phyloP scores from a whole-genome alignment of 1,139 yeast genomes.

The Wickerhamomyces sp. region DNA sequence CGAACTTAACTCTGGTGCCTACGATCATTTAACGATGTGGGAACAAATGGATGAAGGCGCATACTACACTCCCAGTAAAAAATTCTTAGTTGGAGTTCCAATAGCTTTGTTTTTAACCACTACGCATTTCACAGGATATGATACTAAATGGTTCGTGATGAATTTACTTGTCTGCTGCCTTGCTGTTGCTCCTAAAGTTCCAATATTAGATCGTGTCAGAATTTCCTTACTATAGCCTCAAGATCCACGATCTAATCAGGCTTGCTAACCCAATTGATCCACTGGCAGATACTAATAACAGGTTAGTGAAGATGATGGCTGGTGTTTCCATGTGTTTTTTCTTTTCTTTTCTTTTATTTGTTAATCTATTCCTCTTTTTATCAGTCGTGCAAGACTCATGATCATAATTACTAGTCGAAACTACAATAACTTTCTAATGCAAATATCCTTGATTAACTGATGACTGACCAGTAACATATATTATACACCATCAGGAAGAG shows the following conservation, averaged over 20 bases:
- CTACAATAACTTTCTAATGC: too few species aligned
- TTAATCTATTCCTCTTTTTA: too few species aligned
- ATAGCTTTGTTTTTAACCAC: conserved; percentile 79
- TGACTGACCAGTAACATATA: too few species aligned
- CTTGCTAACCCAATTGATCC: too few species aligned
- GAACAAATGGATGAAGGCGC: conserved; percentile 97
- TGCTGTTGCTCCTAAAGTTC: conserved; percentile 84
- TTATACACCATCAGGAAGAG: not conserved
- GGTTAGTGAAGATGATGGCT: too few species aligned
- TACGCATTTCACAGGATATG: conserved; percentile 88
- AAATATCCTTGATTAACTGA: too few species aligned
- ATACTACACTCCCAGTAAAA: conserved; percentile 94
- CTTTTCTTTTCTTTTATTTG: too few species aligned
- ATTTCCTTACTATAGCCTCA: conserved; percentile 35
- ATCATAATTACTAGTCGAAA: too few species aligned
- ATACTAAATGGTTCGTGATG: conserved; percentile 68
- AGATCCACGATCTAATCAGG: too few species aligned
- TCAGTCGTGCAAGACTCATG: too few species aligned
- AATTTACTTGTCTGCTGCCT: conserved; percentile 79
- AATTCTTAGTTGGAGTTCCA: conserved; percentile 87
- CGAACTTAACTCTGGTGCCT: conserved; percentile 95
- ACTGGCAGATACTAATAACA: too few species aligned
- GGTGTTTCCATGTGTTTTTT: too few species aligned
- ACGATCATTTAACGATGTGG: conserved; percentile 97
- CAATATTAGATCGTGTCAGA: conserved; percentile 73